Percentiles rank a stretch among this genome's conserved stretches.
Evolutionary conservation across 495 filamentous ascomycete genomes (phyloP).

Genomic region (Podospora pseudopauciseta): DNA sequence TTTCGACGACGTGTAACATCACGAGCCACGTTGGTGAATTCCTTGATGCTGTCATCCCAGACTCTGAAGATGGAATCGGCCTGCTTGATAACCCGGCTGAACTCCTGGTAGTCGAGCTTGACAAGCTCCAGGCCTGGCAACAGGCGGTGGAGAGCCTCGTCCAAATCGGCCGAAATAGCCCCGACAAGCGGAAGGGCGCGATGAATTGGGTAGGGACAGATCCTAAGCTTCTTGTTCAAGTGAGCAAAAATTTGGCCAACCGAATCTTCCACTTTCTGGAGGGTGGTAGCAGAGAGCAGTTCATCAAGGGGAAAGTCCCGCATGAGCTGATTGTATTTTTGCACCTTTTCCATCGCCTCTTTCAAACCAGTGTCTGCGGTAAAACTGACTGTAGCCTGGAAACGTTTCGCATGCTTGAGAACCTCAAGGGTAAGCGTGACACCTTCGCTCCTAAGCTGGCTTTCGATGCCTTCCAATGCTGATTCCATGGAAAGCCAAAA

Average conservation of each 20-base stretch:
- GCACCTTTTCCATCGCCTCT: slow-evolving; percentile 89
- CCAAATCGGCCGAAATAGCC: slow-evolving; percentile 93
- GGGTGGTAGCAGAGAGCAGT: slow-evolving; percentile 81
- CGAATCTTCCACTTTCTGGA: slow-evolving; percentile 87
- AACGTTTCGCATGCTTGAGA: slow-evolving; percentile 90
- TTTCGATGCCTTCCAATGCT: slow-evolving; percentile 83
- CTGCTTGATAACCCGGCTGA: slow-evolving; percentile 75
- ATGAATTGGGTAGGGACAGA: slow-evolving; percentile 89
- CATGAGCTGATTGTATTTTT: slow-evolving; percentile 98
- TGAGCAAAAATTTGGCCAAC: slow-evolving; percentile 84
- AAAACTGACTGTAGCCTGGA: slow-evolving; percentile 95
- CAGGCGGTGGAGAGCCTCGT: slow-evolving; percentile 76
- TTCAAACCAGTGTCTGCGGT: slow-evolving; percentile 89
- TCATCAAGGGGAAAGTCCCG: slow-evolving; percentile 96
- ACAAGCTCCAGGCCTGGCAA: slow-evolving; percentile 84
- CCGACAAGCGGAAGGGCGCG: slow-evolving; percentile 92
- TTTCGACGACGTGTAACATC: slow-evolving; percentile 86
- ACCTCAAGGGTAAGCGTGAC: slow-evolving; percentile 91
- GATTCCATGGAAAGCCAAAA: slow-evolving; percentile 98
- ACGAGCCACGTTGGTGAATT: slow-evolving; percentile 94
- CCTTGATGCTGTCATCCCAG: slow-evolving; percentile 95
- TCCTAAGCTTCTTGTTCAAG: slow-evolving; percentile 93
- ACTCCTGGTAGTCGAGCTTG: slow-evolving; percentile 87
- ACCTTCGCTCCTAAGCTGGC: slow-evolving; percentile 80
- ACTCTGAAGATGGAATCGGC: slow-evolving; percentile 80